phyloP scores from a whole-genome alignment of 1,284 basidiomycete genomes.

The Trichosporon asahii region DNA sequence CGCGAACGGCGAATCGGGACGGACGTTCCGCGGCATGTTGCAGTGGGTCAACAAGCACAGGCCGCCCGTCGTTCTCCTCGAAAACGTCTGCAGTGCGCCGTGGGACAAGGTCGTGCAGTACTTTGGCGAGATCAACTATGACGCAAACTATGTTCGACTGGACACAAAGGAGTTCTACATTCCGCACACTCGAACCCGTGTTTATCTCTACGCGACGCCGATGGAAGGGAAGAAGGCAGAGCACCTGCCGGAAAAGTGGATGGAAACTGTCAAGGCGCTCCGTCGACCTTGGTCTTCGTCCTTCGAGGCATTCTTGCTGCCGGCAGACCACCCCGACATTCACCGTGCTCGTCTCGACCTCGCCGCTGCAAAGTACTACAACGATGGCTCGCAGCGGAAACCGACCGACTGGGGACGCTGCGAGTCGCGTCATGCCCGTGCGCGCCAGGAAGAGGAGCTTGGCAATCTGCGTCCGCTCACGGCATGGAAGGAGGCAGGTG shows the following conservation, averaged over 20 bases:
- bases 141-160: constrained; percentile 63
- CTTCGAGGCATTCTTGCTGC: constrained; percentile 85
- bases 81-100: constrained; percentile 89
- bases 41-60: constrained; percentile 83
- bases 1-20: constrained; percentile 81
- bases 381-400: constrained; percentile 56
- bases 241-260: constrained; percentile 68
- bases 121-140: constrained; percentile 74
- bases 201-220: constrained; percentile 69
- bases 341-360: constrained; percentile 82
- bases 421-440: constrained; percentile 84
- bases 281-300: constrained; percentile 82
- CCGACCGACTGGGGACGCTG: constrained; percentile 81
- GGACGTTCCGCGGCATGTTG: constrained; percentile 87
- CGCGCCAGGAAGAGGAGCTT: constrained; percentile 75
- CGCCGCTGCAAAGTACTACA: constrained; percentile 54
- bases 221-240: constrained; percentile 37
- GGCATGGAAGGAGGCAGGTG: constrained; percentile 88
- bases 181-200: constrained; percentile 86
- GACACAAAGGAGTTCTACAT: constrained; percentile 95
- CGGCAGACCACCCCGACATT: constrained; percentile 84
- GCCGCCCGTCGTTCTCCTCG: constrained; percentile 84
- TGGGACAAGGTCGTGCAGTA: constrained; percentile 74
- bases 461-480: constrained; percentile 83
- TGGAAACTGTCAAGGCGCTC: constrained; percentile 62